Percentiles rank a stretch among this genome's conserved stretches.
Conservation (phyloP, 140 eudicot species). For the Cichorium intybus region DNA sequence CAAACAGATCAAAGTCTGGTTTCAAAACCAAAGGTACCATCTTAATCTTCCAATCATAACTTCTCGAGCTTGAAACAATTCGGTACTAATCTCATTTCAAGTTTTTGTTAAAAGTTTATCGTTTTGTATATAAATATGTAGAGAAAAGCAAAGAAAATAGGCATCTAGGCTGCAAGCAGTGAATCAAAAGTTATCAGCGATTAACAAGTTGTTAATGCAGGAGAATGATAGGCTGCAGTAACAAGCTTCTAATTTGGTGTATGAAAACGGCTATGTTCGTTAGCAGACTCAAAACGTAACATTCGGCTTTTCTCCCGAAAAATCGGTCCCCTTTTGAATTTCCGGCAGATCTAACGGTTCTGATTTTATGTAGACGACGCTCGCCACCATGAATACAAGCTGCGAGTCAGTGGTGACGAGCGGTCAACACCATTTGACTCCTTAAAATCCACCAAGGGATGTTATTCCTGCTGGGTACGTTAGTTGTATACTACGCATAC, state of each 20-base stretch:
- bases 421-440: constrained; percentile 74
- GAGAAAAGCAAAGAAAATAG: constrained; percentile 93
- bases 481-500: neutral
- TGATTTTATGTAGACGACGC: constrained; percentile 42
- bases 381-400: constrained; percentile 83
- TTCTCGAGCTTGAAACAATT: neutral
- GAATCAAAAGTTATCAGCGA: constrained; percentile 78
- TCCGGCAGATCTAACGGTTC: neutral
- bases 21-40: constrained; percentile 80
- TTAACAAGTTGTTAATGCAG: constrained; percentile 97
- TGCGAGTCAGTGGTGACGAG: constrained; percentile 94
- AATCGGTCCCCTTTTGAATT: neutral
- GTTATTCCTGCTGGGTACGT: constrained; percentile 92
- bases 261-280: constrained; percentile 79
- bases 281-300: constrained; percentile 79
- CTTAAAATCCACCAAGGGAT: constrained; percentile 92
- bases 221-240: constrained; percentile 93
- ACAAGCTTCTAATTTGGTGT: constrained; percentile 89
- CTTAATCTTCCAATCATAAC: neutral
- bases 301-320: neutral
- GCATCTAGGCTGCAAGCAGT: constrained; percentile 90
- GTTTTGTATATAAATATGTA: constrained; percentile 49
- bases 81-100: neutral
- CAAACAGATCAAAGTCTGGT: constrained; percentile 97
- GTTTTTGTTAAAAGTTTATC: too few species aligned